Evolutionary conservation across 1,284 basidiomycete genomes (phyloP), one percentile per base, ranked within the genome.

Genomic region (Jaminaea rosea): DNA sequence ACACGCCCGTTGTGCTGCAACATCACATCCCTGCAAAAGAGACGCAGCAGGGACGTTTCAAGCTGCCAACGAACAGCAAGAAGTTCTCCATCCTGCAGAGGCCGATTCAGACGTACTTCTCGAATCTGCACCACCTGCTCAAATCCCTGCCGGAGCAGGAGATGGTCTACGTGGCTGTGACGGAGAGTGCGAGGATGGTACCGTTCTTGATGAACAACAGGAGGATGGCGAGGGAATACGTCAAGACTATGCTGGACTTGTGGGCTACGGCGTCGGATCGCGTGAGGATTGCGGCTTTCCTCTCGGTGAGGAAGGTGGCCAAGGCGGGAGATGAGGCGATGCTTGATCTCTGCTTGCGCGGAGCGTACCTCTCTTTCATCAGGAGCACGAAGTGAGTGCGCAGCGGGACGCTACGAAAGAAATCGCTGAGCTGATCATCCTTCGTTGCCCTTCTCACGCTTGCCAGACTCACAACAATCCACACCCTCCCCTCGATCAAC

Each of bases 401-500:
- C n/a, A n/a, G n/a, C n/a, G n/a, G n/a, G n/a, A n/a, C n/a, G n/a
- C n/a, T n/a, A n/a, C n/a, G n/a, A n/a, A n/a, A n/a, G 89, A 26
- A 77, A 65, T 17, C 15, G 7, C 11, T 23, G 26, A 26, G 13
- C 28, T 19, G 15, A 21, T 26, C 4, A 15, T 23, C 19, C 19
- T 26, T 15, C 9, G 7, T 29, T 21, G 32, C 37, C 17, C 15
- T 29, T 21, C 34, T 52, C 10, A 26, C 31, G 10, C 17, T 10
- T 47, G 84, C 83, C 52, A 88, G 89, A 72, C 82, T 84, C 17
- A 94, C 90, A 4, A 87, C 81, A 47, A 79, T 83, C 2, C 85
- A 94, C 77, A 92, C 86, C 1, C 79, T 98, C 11, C 90, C 92
- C n/a, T 83, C 85, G 3, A 87, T 98, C 75, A 94, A 88, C 69